phyloP scores from a whole-genome alignment of 805 yeast genomes.

The Saccharomyces kudriavzevii region DNA sequence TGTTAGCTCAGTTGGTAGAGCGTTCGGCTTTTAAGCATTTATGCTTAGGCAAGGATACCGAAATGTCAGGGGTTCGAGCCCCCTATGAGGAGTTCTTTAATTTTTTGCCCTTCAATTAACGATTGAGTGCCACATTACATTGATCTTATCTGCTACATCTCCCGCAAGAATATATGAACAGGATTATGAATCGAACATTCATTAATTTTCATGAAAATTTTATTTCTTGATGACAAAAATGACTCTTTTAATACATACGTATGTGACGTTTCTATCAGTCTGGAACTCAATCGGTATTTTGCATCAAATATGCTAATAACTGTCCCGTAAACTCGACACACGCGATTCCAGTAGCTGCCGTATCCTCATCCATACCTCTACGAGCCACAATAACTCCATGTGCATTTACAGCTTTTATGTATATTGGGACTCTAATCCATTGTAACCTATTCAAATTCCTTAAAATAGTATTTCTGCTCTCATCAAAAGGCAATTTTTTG shows the following conservation, averaged over 20 bases:
- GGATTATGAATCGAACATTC: too few species aligned
- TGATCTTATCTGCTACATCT: too few species aligned
- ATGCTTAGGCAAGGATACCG: conserved; percentile 35
- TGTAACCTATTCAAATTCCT: conserved; percentile 50
- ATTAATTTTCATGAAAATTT: too few species aligned
- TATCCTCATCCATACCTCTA: conserved; percentile 40
- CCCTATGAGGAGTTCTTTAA: conserved; percentile 40
- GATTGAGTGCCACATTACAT: too few species aligned
- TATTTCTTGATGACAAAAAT: too few species aligned
- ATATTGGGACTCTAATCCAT: conserved; percentile 75
- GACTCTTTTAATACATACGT: not conserved
- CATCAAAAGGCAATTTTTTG: conserved; percentile 29
- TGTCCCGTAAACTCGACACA: conserved; percentile 25
- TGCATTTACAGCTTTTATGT: conserved; percentile 64
- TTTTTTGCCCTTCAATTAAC: too few species aligned
- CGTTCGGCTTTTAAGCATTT: conserved; percentile 53
- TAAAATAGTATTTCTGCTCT: conserved; percentile 36
- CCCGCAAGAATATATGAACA: too few species aligned
- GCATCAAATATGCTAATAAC: conserved; percentile 16
- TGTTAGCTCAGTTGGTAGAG: conserved; percentile 64
- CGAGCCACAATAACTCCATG: conserved; percentile 85
- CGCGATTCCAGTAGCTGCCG: conserved; percentile 22
- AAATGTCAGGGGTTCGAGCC: conserved; percentile 46
- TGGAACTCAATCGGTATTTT: not conserved
- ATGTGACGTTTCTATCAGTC: not conserved